These are phyloP conservation scores for Asparagopsis taxiformis DNA, from an alignment of 31 red algal genomes.

Conservation along the genomic window DNA sequence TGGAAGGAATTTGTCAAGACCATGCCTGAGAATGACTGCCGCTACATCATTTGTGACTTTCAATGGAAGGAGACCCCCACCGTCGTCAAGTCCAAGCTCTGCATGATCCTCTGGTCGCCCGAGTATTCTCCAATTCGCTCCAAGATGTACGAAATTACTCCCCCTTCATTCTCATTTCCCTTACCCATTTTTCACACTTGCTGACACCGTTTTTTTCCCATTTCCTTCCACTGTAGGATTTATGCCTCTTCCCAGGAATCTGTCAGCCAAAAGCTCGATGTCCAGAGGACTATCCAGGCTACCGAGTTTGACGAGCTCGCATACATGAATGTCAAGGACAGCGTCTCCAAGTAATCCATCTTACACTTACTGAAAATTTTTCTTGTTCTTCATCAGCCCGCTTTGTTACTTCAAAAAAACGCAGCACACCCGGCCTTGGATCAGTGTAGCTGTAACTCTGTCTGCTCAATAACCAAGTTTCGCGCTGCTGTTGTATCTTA, in stretches of 20 bases:
- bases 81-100: constrained; percentile 57
- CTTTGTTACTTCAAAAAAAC: not conserved
- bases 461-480: not conserved
- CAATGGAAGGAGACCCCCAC: constrained; percentile 52
- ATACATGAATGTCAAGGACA: constrained; percentile 39
- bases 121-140: constrained; percentile 46
- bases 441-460: too few species aligned
- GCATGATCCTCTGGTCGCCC: constrained; percentile 71
- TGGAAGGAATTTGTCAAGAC: constrained; percentile 70
- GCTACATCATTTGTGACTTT: constrained; percentile 75
- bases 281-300: constrained; percentile 71
- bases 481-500: not conserved
- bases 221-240: constrained; percentile 2
- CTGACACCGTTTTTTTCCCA: not conserved
- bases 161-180: not conserved
- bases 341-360: constrained; percentile 21
- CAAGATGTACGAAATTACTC: constrained; percentile 56
- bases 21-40: constrained; percentile 39
- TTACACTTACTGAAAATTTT: not conserved
- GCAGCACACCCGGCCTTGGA: too few species aligned
- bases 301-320: constrained; percentile 56
- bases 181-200: not conserved
- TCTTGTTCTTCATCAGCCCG: not conserved
- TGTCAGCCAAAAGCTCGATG: constrained; percentile 35
- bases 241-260: constrained; percentile 58